Evolutionary conservation across 805 yeast species (phyloP).

Genomic region (Spathaspora sp.): DNA sequence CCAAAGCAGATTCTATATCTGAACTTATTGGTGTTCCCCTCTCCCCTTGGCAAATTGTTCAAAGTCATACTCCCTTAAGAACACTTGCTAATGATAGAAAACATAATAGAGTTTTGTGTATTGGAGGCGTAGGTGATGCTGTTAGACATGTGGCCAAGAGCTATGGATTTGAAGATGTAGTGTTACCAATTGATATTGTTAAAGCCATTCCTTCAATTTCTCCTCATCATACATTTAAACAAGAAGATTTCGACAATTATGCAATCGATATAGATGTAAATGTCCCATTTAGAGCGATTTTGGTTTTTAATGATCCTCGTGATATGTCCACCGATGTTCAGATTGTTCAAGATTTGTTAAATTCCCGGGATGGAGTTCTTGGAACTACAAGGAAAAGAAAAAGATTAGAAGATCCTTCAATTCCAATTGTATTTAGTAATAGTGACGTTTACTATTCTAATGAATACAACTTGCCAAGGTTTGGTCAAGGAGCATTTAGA

Average conservation of each 20-base stretch:
- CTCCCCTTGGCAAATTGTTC: slow-evolving; percentile 66
- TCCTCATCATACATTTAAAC: slow-evolving; percentile 61
- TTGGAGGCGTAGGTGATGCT: slow-evolving; percentile 74
- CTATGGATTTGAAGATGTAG: slow-evolving; percentile 77
- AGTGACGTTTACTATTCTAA: slow-evolving; percentile 88
- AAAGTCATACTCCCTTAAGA: slow-evolving; percentile 83
- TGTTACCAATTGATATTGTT: slow-evolving; percentile 71
- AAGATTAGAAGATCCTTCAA: slow-evolving; percentile 39
- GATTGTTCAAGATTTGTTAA: slow-evolving; percentile 66
- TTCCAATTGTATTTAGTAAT: slow-evolving; percentile 78
- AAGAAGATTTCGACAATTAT: slow-evolving; percentile 42
- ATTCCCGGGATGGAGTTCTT: slow-evolving; percentile 56
- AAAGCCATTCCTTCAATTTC: slow-evolving; percentile 54
- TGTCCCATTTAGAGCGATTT: slow-evolving; percentile 64
- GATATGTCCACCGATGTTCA: slow-evolving; percentile 86
- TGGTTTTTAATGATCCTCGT: slow-evolving; percentile 86
- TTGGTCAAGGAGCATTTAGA: slow-evolving; percentile 89
- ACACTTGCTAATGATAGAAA: slow-evolving; percentile 45
- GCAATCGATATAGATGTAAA: slow-evolving; percentile 25
- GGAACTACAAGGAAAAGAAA: slow-evolving; percentile 51
- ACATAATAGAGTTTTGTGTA: slow-evolving; percentile 64
- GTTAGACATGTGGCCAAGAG: slow-evolving; percentile 69
- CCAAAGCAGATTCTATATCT: slow-evolving; percentile 39
- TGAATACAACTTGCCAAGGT: slow-evolving; percentile 70
- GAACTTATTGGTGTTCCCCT: slow-evolving; percentile 30